A percentile compares a stretch with the other conserved stretches of the same genome.
phyloP scores from a whole-genome alignment of 768 basidiomycete genomes.

The Chalciporus chontae region DNA sequence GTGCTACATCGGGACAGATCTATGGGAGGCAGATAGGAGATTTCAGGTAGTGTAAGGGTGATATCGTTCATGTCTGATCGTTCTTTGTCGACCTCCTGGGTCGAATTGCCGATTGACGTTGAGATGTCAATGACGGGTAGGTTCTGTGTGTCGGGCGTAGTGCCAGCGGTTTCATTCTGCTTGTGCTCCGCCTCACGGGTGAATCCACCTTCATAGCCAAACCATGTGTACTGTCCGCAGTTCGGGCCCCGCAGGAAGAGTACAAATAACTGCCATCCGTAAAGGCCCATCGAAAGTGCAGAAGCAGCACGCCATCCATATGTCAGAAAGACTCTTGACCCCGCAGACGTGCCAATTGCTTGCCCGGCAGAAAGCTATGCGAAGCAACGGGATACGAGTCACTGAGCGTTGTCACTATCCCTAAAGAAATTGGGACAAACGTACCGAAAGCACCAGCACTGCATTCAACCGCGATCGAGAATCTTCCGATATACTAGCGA shows the following conservation, averaged over 20 bases:
- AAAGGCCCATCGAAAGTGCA: constrained; percentile 32
- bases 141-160: neutral
- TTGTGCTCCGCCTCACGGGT: constrained; percentile 6
- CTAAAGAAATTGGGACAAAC: neutral
- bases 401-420: no score
- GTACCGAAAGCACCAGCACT: constrained; percentile 25
- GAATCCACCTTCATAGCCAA: constrained; percentile 60
- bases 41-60: neutral
- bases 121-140: constrained; percentile 1
- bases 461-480: constrained; percentile 29
- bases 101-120: neutral
- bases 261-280: constrained; percentile 32
- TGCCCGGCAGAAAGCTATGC: constrained; percentile 34
- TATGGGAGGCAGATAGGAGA: neutral
- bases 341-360: constrained; percentile 40
- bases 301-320: constrained; percentile 37
- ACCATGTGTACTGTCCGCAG: constrained; percentile 41
- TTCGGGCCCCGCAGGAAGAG: constrained; percentile 38
- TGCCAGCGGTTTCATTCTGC: neutral
- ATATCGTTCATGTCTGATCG: neutral
- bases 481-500: constrained; percentile 22
- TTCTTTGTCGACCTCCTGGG: neutral
- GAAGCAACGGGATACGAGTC: no score
- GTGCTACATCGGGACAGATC: neutral
- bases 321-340: constrained; percentile 37